Conservation (phyloP, 371 early-diverging fungal genomes). For the Lichtheimia hyalospora region DNA sequence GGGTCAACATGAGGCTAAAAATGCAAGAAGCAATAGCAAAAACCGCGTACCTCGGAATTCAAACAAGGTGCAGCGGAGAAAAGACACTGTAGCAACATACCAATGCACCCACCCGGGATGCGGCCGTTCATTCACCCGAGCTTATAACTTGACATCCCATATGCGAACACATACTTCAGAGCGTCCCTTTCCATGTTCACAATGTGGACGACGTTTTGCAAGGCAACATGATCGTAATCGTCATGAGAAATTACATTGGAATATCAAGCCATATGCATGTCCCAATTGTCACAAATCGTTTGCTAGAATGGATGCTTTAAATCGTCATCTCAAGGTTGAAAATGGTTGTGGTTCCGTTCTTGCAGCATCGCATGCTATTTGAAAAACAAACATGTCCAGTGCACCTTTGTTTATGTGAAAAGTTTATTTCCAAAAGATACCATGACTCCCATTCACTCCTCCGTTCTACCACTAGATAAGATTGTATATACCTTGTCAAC, state of each 20-base stretch:
- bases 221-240: conserved; percentile 63
- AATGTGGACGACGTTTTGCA: conserved; percentile 52
- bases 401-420: too few species aligned
- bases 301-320: conserved; percentile 69
- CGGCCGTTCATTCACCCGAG: conserved; percentile 64
- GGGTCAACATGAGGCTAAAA: too few species aligned
- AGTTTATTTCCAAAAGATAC: too few species aligned
- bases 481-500: too few species aligned
- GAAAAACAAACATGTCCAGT: too few species aligned
- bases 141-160: conserved; percentile 71
- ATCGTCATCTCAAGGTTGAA: conserved; percentile 70
- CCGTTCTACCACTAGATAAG: too few species aligned
- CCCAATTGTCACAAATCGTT: conserved; percentile 54
- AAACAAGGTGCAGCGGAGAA: background rate
- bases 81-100: conserved; percentile 1
- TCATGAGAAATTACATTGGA: conserved; percentile 59
- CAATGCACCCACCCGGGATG: conserved; percentile 51
- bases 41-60: too few species aligned
- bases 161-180: conserved; percentile 64
- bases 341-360: conserved; percentile 44
- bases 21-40: too few species aligned
- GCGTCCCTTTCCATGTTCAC: conserved; percentile 38
- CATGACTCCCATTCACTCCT: too few species aligned
- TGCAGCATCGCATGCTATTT: background rate
- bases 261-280: conserved; percentile 57